Base-by-base conservation (phyloP, 768 basidiomycete species). In the Cyclocybe aegerita region DNA sequence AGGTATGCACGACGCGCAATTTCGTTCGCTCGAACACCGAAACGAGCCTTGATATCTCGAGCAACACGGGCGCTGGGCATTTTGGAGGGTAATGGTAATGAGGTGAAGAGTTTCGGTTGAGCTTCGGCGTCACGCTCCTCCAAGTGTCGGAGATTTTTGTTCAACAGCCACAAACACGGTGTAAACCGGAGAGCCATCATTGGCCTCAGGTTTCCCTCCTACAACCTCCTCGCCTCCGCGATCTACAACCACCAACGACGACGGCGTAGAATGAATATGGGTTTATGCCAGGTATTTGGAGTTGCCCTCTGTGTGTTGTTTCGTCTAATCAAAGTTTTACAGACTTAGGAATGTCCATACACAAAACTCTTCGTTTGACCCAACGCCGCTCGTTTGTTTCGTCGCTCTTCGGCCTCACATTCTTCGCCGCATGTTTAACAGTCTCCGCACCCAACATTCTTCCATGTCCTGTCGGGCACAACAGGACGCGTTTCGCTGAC, bases 1-100 rank as follows among this genome's bases (percentile, higher is more conserved):
- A 98, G 83, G 68, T 96, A 95, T 0, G 96, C 95, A 39, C 92
- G 79, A 14, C 95, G 85, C 29, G 85, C 75, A 41, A 96, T 76
- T 66, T 98, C 96, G 64, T 86, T 85, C 39, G 79, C 79, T 51
- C 74, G 71, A 52, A 92, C 87, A 51, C 84, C 82, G 14, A 79
- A 64, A 44, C 90, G 86, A 16, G 86, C 88, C 60, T 88, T 88
- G 48, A 90, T 81, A 67, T 93, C 90, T 64, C 90, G 83, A 42
- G 90, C 66, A 46, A 92, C 77, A 50, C 79, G 66, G 46, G 72
- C 69, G 54, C 71, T 75, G 48, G 72, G 68, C 74, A 75, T 78
- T 49, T 56, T 59, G 51, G 30, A 33, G 6, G 50, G 42, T 31
- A n/a, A 15, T 43, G 54, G 32, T 35, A 5, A 46, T 33, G 29